Conservation (phyloP, 1,284 basidiomycete genomes). For the Cystobasidium sp. region DNA sequence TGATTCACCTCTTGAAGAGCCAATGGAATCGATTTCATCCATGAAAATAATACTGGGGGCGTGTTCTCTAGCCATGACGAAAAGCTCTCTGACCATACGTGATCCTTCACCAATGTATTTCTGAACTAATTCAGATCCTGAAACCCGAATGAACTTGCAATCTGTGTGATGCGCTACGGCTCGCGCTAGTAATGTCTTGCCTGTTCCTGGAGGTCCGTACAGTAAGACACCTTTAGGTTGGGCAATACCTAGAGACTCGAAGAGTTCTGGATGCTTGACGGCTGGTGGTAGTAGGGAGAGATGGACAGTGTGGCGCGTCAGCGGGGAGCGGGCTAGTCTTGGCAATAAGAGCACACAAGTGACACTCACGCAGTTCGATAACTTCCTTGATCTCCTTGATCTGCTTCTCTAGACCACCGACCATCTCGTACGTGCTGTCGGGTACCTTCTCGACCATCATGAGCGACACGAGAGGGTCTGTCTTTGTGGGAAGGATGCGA, state of each 20-base stretch:
- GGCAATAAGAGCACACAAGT: not conserved
- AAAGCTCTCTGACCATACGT: slow-evolving; percentile 94
- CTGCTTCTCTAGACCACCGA: slow-evolving; percentile 95
- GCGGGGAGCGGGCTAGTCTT: not conserved
- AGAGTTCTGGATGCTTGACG: slow-evolving; percentile 90
- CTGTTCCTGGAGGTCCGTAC: slow-evolving; percentile 94
- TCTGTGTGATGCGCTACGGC: slow-evolving; percentile 99
- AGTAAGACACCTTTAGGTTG: slow-evolving; percentile 95
- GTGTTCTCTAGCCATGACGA: slow-evolving; percentile 98
- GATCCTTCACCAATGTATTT: slow-evolving; percentile 99
- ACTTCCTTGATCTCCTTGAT: slow-evolving; percentile 99
- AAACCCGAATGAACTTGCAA: slow-evolving; percentile 96
- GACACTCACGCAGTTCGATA: slow-evolving; percentile 81
- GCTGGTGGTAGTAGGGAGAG: slow-evolving; percentile 6
- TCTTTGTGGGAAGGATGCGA: slow-evolving; percentile 92
- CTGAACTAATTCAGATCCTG: slow-evolving; percentile 92
- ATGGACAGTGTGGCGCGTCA: slow-evolving; percentile 1
- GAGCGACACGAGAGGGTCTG: slow-evolving; percentile 90
- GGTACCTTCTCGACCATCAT: slow-evolving; percentile 99
- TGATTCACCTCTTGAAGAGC: slow-evolving; percentile 85
- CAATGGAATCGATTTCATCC: slow-evolving; percentile 97
- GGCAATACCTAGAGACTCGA: slow-evolving; percentile 93
- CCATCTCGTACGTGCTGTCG: slow-evolving; percentile 99
- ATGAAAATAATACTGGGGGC: slow-evolving; percentile 98
- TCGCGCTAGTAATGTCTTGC: slow-evolving; percentile 96